Evolutionary conservation across 805 yeast species (phyloP).

Genomic region (Saturnispora zaruensis): DNA sequence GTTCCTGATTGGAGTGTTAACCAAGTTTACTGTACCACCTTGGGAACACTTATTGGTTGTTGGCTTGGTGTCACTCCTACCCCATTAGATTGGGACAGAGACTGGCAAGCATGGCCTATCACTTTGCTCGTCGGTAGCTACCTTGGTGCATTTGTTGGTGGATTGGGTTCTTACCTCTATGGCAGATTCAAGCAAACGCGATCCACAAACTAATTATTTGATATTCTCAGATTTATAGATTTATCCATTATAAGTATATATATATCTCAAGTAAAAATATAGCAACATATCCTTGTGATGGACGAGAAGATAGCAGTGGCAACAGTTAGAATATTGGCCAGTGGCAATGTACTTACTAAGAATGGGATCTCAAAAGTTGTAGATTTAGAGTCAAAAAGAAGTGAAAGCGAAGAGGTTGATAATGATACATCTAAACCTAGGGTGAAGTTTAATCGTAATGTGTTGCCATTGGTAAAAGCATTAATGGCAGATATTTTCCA

Average conservation of each 20-base stretch:
- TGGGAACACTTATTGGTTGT: constrained; percentile 52
- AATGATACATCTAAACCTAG: constrained; percentile 12
- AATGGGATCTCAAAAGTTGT: constrained; percentile 21
- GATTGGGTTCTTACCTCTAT: constrained; percentile 17
- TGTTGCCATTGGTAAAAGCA: constrained; percentile 13
- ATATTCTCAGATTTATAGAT: neutral
- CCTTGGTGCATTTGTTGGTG: constrained; percentile 60
- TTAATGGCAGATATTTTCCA: constrained; percentile 16
- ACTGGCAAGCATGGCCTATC: constrained; percentile 95
- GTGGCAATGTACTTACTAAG: constrained; percentile 8
- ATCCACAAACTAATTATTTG: neutral
- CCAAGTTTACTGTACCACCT: constrained; percentile 31
- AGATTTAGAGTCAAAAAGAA: constrained; percentile 23
- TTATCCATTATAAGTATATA: neutral
- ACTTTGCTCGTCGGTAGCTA: constrained; percentile 77
- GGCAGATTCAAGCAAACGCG: constrained; percentile 8
- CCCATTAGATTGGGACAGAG: constrained; percentile 96
- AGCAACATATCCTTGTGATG: neutral
- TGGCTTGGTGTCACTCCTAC: constrained; percentile 94
- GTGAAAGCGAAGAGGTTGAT: neutral
- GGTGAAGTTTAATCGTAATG: constrained; percentile 23
- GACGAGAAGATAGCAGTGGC: constrained; percentile 1
- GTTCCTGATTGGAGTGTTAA: constrained; percentile 23
- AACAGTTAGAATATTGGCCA: neutral
- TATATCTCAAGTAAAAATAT: too few species aligned